A percentile compares a stretch with the other conserved stretches of the same genome.
Evolutionary conservation across 257 asterid species (phyloP).

Genomic region (Fraxinus quadrangulata): DNA sequence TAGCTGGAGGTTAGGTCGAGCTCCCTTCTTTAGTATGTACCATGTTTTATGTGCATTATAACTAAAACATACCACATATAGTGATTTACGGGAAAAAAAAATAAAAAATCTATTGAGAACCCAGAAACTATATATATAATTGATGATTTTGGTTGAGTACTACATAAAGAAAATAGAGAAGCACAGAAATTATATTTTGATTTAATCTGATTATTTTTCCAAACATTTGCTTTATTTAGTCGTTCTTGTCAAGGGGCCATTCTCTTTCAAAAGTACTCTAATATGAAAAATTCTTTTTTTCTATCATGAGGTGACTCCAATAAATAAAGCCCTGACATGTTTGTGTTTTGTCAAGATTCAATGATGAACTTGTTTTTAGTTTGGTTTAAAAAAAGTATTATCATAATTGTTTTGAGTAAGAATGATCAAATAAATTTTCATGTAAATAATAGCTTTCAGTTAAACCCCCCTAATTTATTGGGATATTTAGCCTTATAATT

Average conservation of each 20-base stretch:
- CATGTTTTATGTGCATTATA: no score
- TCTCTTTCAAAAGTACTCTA: conserved; percentile 49
- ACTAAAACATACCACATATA: no score
- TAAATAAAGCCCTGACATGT: conserved; percentile 33
- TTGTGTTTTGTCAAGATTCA: conserved; percentile 32
- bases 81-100: no score
- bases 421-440: neutral
- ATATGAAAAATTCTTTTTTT: conserved; percentile 22
- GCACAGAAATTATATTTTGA: conserved; percentile 22
- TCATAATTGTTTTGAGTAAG: neutral
- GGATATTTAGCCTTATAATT: no score
- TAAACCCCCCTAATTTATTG: neutral
- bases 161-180: neutral
- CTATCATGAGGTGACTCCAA: conserved; percentile 66
- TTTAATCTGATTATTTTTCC: conserved; percentile 25
- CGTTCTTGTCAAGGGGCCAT: conserved; percentile 44
- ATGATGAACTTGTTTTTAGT: conserved; percentile 9
- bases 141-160: conserved; percentile 8
- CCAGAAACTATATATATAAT: neutral
- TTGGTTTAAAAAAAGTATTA: neutral
- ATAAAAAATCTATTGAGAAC: no score
- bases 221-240: conserved; percentile 32
- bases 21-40: no score
- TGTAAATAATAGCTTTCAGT: neutral
- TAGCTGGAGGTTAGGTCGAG: no score